phyloP scores from a whole-genome alignment of 202 grass and related monocot species.

The Digitaria exilis region DNA sequence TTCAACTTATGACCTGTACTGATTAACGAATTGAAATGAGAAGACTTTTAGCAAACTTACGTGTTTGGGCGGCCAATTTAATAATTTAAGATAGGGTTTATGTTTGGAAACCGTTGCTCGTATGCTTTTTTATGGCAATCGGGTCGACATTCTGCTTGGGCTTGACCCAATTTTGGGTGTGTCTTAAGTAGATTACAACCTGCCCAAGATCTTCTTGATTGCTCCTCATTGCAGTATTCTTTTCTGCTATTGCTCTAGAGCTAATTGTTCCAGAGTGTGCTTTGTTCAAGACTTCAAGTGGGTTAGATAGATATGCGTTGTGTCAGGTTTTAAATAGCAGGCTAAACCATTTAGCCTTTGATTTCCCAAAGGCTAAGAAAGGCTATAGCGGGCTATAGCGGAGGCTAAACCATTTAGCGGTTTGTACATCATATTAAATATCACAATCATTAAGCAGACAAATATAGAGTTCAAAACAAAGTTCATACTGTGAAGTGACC shows the following conservation, averaged over 20 bases:
- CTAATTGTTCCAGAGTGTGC: neutral
- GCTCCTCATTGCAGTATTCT: neutral
- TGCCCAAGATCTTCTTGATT: neutral
- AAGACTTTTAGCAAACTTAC: neutral
- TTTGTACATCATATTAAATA: too few relatives aligned
- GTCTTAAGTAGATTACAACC: neutral
- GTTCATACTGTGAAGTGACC: too few relatives aligned
- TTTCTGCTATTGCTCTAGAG: conserved; percentile 9
- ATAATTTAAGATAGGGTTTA: neutral
- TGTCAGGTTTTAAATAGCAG: too few relatives aligned
- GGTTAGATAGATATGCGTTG: neutral
- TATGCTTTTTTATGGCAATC: conserved; percentile 8
- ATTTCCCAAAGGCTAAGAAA: too few relatives aligned
- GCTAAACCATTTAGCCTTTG: too few relatives aligned
- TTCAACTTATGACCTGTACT: neutral
- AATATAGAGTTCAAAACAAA: too few relatives aligned
- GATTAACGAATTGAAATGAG: neutral
- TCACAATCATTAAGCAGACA: too few relatives aligned
- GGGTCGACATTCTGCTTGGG: neutral
- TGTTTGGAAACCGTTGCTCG: neutral
- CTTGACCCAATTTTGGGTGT: conserved; percentile 13
- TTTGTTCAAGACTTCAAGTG: conserved; percentile 11
- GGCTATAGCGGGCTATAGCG: too few relatives aligned
- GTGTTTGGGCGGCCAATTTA: neutral
- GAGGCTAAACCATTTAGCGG: too few relatives aligned